Conservation (phyloP, 83 land plant species). For the Larix sibirica region DNA sequence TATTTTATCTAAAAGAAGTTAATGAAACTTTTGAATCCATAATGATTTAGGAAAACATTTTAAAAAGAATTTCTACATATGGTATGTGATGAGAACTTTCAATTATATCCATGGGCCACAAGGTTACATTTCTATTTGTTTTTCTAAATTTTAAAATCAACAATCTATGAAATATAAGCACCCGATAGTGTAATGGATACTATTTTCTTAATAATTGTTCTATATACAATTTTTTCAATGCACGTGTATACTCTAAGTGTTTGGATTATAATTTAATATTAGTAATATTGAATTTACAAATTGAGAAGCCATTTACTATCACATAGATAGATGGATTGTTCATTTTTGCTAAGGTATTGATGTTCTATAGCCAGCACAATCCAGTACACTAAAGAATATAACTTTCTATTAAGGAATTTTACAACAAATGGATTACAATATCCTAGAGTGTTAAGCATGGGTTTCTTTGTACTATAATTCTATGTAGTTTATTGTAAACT, state of each 20-base stretch:
- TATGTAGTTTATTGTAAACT: too few relatives aligned
- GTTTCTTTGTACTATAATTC: conserved; percentile 18
- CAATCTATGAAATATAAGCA: too few relatives aligned
- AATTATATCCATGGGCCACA: too few relatives aligned
- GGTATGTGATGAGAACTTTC: too few relatives aligned
- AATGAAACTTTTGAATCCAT: conserved; percentile 55
- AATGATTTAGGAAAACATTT: too few relatives aligned
- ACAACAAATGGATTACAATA: conserved; percentile 65
- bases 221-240: background rate
- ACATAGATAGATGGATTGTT: conserved; percentile 69
- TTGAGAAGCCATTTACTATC: conserved; percentile 81
- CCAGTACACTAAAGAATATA: conserved; percentile 84
- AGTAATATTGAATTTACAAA: conserved; percentile 26
- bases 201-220: background rate
- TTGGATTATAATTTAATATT: background rate
- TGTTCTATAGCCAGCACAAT: conserved; percentile 79
- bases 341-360: conserved; percentile 70
- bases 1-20: too few relatives aligned
- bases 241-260: background rate
- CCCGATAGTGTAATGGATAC: background rate
- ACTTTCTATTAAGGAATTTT: conserved; percentile 77
- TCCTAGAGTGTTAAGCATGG: conserved; percentile 51
- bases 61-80: too few relatives aligned
- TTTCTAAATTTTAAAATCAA: too few relatives aligned
- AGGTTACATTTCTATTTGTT: conserved; percentile 24